Base-by-base conservation (phyloP, 345 rosid genomes). In the Citrus maxima region DNA sequence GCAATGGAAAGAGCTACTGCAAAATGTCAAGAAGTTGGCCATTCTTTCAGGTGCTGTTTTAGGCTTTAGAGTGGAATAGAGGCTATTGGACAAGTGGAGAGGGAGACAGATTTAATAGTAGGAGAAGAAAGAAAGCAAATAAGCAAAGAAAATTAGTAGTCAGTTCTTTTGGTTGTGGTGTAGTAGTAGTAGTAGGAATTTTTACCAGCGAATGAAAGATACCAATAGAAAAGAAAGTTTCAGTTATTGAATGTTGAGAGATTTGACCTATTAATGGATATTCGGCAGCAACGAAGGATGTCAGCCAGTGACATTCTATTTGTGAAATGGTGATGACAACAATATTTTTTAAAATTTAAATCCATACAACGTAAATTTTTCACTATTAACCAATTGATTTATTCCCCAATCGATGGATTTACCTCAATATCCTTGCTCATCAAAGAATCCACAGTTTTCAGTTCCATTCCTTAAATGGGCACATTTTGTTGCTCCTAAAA, bases 1-100 rank as follows among this genome's bases (percentile, higher is more conserved):
- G 67, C 34, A 28, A 71, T 21, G 55, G 40, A 72, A 74, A 80
- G 24, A 76, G 81, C 75, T 16, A 72, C 75, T 30, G 73, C 72
- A 64, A 84, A 28, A 59, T 56, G 38, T 42, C 78, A 27, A 27
- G 14, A 51, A 21, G 9, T 60, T 0, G 55, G 64, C 85, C 79
- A 77, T 80, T 16, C 27, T 58, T 35, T 62, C 22, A 19, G 10
- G 24, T 34, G 2, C 8, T 32, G 69, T 32, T 28, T 67, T 24
- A 40, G 30, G 42, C 19, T 65, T 37, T 37, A 51, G 27, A 19
- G 49, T 21, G 49, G 18, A 4, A 18, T 2, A 35, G 3, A 5
- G 14, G 22, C 1, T 35, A 16, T 34, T 21, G 9, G 60, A 28
- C 59, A 14, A 32, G 2, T 13, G 16, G 22, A 24, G 2, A 24